Conservation (phyloP, 148 eudicot genomes). For the Polygonum maritimum region DNA sequence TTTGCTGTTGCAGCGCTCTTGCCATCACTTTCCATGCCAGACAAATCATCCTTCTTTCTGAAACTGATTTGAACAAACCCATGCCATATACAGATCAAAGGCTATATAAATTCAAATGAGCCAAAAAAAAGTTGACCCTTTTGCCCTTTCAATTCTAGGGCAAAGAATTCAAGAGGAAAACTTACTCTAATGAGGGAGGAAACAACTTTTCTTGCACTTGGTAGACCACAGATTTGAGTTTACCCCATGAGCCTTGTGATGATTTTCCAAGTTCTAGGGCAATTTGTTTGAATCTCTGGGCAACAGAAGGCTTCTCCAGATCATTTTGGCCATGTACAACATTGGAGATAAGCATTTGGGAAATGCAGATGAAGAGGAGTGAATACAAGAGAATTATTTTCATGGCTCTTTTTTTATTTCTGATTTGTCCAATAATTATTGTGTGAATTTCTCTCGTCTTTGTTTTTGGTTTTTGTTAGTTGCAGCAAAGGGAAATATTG, state of each 20-base stretch:
- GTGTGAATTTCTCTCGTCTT: background rate
- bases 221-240: constrained; percentile 18
- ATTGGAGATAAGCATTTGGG: constrained; percentile 2
- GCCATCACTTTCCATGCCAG: background rate
- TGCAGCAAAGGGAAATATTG: background rate
- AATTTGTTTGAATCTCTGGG: constrained; percentile 9
- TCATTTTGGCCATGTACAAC: background rate
- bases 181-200: constrained; percentile 33
- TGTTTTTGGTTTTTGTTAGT: background rate
- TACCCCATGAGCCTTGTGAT: constrained; percentile 18
- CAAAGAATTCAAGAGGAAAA: background rate
- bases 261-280: constrained; percentile 11
- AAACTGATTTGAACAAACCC: constrained; percentile 15
- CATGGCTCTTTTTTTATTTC: background rate
- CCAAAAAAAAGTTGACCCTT: no score
- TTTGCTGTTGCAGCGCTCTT: background rate
- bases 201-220: constrained; percentile 19
- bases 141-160: background rate
- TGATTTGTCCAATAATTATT: background rate
- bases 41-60: constrained; percentile 11
- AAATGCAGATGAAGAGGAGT: constrained; percentile 15
- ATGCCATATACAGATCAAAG: background rate
- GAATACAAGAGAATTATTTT: background rate
- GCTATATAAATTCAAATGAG: background rate
- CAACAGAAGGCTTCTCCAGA: background rate